Percentiles rank a stretch among this genome's conserved stretches.
Evolutionary conservation across 78 protist genomes (phyloP).

Genomic region (slime mould (Dictyostelium discoideum)): dicty_2.7 NC_007088.5:4443501-4444000

Average conservation of each 20-base stretch:
- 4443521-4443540: background rate
- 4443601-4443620: background rate
- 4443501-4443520: background rate
- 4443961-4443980: background rate
- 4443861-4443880: background rate
- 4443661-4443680: background rate
- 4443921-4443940: background rate
- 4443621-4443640: background rate
- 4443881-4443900: background rate
- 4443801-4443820: background rate
- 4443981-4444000: slow-evolving; percentile 14
- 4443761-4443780: background rate
- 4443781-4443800: slow-evolving; percentile 8
- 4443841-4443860: background rate
- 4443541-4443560: background rate
- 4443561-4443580: background rate
- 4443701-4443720: background rate
- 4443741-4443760: slow-evolving; percentile 9
- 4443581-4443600: background rate
- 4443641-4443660: background rate
- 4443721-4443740: slow-evolving; percentile 2
- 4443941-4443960: background rate
- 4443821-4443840: background rate
- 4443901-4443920: background rate
- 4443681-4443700: background rate